Conservation (phyloP, 2,329 filamentous ascomycete species). For the Zymoseptoria tritici region DNA sequence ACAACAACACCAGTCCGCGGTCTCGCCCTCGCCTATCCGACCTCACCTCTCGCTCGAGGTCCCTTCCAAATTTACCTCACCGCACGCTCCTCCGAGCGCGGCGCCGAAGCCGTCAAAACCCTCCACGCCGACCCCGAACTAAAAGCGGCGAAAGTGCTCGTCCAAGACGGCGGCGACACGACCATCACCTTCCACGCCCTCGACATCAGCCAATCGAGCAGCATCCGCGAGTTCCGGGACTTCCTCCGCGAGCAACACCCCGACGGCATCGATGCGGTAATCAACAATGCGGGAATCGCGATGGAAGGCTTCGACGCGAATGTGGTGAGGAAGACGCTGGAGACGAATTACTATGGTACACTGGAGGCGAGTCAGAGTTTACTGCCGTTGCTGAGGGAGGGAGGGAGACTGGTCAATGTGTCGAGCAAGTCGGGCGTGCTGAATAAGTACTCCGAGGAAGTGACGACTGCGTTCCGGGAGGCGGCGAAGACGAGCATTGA, state of each 20-base stretch:
- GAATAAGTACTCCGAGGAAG: slow-evolving; percentile 39
- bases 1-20: slow-evolving; percentile 37
- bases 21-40: slow-evolving; percentile 47
- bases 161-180: slow-evolving; percentile 35
- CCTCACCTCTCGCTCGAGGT: slow-evolving; percentile 41
- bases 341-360: slow-evolving; percentile 48
- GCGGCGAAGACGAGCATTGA: slow-evolving; percentile 19
- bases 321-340: slow-evolving; percentile 43
- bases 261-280: slow-evolving; percentile 45
- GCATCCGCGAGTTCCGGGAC: slow-evolving; percentile 37
- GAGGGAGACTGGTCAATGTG: slow-evolving; percentile 45
- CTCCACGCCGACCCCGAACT: slow-evolving; percentile 40
- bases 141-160: slow-evolving; percentile 41
- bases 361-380: slow-evolving; percentile 40
- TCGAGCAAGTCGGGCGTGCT: slow-evolving; percentile 40
- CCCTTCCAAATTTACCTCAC: slow-evolving; percentile 49
- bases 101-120: slow-evolving; percentile 40
- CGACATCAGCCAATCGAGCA: slow-evolving; percentile 42
- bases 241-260: slow-evolving; percentile 39
- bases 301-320: slow-evolving; percentile 35
- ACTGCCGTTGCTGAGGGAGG: slow-evolving; percentile 39
- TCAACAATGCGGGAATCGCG: slow-evolving; percentile 46
- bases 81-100: slow-evolving; percentile 42
- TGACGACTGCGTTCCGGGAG: slow-evolving; percentile 38
- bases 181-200: slow-evolving; percentile 43